Percentiles rank a stretch among this genome's conserved stretches.
phyloP scores from a whole-genome alignment of 805 yeast genomes.

The Metschnikowia dekortorum region DNA sequence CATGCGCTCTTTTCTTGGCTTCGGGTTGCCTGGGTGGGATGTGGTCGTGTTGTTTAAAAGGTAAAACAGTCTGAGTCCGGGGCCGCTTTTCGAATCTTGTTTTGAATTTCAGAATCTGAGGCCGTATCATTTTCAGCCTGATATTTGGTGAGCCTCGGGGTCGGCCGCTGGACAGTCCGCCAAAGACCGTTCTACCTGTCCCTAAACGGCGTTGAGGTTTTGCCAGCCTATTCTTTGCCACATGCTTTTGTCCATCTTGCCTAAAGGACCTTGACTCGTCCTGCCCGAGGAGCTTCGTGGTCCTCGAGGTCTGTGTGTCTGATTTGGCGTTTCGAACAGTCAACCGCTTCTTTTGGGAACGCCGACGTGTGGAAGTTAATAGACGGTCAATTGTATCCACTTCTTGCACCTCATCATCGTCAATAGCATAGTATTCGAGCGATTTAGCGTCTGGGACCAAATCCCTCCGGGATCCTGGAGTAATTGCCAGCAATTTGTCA shows the following conservation, averaged over 20 bases:
- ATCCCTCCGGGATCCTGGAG: background rate
- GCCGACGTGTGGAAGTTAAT: background rate
- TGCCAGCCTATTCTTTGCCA: background rate
- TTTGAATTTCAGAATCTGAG: background rate
- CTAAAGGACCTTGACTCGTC: background rate
- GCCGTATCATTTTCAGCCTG: background rate
- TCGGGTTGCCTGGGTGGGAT: no score
- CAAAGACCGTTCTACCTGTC: background rate
- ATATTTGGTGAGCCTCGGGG: background rate
- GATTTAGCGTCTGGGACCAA: background rate
- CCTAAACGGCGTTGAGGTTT: background rate
- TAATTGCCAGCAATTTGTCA: background rate
- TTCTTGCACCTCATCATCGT: conserved; percentile 6
- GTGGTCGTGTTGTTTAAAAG: background rate
- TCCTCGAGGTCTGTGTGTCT: background rate
- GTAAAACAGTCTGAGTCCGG: background rate
- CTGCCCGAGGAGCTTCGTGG: background rate
- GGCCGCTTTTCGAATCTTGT: background rate
- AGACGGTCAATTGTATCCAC: conserved; percentile 10
- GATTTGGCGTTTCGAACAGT: background rate
- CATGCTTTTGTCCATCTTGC: background rate
- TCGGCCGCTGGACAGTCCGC: background rate
- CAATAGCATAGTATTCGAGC: background rate
- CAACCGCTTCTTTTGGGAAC: background rate
- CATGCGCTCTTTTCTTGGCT: background rate